Evolutionary conservation across 2,329 filamentous ascomycete genomes (phyloP).

Genomic region (Fusarium vanettenii): DNA sequence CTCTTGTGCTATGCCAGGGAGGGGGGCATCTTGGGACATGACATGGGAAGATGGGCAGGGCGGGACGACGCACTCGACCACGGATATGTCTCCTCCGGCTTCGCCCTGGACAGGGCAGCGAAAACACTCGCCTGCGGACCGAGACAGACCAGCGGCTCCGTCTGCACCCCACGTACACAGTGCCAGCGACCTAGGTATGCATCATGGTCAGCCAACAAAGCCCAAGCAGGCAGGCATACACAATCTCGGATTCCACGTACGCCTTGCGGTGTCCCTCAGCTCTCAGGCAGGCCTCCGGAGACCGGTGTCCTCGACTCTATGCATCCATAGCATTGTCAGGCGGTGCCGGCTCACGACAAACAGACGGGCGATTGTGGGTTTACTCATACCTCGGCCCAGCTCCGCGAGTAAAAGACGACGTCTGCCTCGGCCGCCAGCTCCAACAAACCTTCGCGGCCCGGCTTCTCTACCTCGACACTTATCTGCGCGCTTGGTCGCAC

Average conservation of each 20-base stretch:
- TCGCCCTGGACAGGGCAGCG: slow-evolving; percentile 55
- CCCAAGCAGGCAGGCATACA: slow-evolving; percentile 2
- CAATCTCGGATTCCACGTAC: slow-evolving; percentile 59
- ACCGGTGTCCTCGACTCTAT: slow-evolving; percentile 54
- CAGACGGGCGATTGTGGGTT: slow-evolving; percentile 9
- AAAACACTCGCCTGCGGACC: slow-evolving; percentile 42
- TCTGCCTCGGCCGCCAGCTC: slow-evolving; percentile 72
- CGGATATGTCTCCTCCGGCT: slow-evolving; percentile 52
- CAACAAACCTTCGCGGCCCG: slow-evolving; percentile 68
- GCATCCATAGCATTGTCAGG: slow-evolving; percentile 24
- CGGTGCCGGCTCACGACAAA: slow-evolving; percentile 1
- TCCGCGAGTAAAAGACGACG: slow-evolving; percentile 78
- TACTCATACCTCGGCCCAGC: slow-evolving; percentile 73
- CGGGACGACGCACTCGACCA: slow-evolving; percentile 68
- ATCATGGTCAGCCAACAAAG: slow-evolving; percentile 36
- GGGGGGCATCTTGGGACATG: neutral
- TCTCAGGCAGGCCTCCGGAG: slow-evolving; percentile 63
- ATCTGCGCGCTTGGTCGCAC: slow-evolving; percentile 59
- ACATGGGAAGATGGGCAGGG: neutral
- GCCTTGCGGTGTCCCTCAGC: slow-evolving; percentile 56
- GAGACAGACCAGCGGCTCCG: slow-evolving; percentile 55
- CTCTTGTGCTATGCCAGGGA: slow-evolving; percentile 23
- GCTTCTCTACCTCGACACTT: slow-evolving; percentile 81
- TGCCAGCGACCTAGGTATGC: slow-evolving; percentile 55
- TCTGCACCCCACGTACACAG: slow-evolving; percentile 70